These are phyloP conservation scores for Neopestalotiopsis sp. DNA, from an alignment of 2,329 filamentous ascomycete genomes.

Conservation along the genomic window DNA sequence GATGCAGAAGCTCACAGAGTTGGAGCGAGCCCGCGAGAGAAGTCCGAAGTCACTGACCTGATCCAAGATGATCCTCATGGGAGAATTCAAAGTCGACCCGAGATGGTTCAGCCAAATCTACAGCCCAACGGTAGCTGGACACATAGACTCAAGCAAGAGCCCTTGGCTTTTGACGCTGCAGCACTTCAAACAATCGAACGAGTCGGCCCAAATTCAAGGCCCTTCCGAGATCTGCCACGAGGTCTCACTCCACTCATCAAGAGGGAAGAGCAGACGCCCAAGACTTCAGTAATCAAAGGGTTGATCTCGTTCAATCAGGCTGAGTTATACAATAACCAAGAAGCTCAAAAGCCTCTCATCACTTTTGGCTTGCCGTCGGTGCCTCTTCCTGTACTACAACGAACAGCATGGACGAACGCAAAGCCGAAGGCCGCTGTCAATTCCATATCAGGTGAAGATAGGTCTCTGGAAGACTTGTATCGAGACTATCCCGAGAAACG, in stretches of 20 bases:
- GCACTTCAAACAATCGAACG: not conserved
- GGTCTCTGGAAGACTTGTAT: conserved; percentile 28
- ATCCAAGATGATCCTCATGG: not conserved
- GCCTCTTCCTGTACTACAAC: not conserved
- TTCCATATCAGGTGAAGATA: not conserved
- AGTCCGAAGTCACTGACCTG: not conserved
- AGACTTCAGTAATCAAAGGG: not conserved
- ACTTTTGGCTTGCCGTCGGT: not conserved
- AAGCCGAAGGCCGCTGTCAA: conserved; percentile 5
- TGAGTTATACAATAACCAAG: not conserved
- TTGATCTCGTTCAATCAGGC: not conserved
- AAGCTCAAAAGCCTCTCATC: not conserved
- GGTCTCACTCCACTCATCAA: not conserved
- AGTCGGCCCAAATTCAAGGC: not conserved
- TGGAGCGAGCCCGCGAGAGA: not conserved
- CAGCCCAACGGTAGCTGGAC: too few species aligned
- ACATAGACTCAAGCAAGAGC: too few species aligned
- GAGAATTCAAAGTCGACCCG: not conserved
- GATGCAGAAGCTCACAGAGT: too few species aligned
- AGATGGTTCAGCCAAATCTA: too few species aligned
- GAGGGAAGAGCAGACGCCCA: not conserved
- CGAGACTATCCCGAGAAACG: conserved; percentile 26
- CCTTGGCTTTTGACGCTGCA: not conserved
- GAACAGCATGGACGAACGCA: not conserved
- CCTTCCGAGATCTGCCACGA: not conserved